Conservation (phyloP, 208 protist species). For the Angomonas ambiguus region DNA sequence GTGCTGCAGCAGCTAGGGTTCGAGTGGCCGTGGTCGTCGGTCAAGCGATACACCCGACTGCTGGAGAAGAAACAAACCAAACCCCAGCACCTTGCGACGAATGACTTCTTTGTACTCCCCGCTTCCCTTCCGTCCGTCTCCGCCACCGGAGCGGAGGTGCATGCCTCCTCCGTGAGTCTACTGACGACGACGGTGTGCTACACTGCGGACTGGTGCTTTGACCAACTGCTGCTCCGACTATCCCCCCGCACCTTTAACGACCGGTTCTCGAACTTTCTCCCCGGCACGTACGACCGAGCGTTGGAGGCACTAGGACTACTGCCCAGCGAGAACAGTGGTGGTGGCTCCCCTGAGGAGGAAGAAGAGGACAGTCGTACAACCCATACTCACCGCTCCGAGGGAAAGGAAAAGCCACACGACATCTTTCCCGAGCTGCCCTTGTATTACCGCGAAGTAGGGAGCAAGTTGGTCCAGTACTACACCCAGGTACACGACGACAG, state of each 20-base stretch:
- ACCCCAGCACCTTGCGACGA: too few relatives aligned
- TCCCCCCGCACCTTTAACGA: constrained; percentile 48
- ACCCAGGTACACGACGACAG: constrained; percentile 21
- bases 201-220: constrained; percentile 36
- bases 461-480: constrained; percentile 46
- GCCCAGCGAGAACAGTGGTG: constrained; percentile 5
- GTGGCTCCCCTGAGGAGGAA: constrained; percentile 11
- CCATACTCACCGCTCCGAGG: too few relatives aligned
- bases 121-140: too few relatives aligned
- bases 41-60: constrained; percentile 34
- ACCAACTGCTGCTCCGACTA: constrained; percentile 36
- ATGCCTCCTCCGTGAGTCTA: too few relatives aligned
- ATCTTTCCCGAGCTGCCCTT: too few relatives aligned
- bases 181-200: constrained; percentile 46
- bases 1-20: constrained; percentile 71
- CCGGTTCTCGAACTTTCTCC: constrained; percentile 58
- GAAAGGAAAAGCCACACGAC: too few relatives aligned
- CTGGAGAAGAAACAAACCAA: constrained; percentile 59
- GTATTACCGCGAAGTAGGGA: constrained; percentile 67
- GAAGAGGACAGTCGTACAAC: constrained; percentile 6
- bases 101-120: too few relatives aligned
- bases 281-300: constrained; percentile 51
- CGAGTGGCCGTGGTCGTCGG: constrained; percentile 82
- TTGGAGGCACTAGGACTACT: constrained; percentile 29
- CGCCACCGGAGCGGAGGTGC: too few relatives aligned